Evolutionary conservation across 257 asterid species (phyloP).

Genomic region (Nicotiana knightiana): DNA sequence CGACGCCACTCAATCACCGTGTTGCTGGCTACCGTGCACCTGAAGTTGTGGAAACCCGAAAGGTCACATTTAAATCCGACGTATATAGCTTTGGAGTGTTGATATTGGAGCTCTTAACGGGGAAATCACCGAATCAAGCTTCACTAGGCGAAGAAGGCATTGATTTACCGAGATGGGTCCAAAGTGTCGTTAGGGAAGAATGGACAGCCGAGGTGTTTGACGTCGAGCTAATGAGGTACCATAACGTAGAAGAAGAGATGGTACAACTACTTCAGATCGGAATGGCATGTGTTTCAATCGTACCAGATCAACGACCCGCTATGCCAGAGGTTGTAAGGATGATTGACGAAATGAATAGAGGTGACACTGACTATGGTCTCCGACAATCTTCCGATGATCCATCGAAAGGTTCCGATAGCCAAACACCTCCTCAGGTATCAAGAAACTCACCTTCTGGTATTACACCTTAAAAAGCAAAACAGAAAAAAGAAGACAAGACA

Average conservation of each 20-base stretch:
- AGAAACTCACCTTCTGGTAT: slow-evolving; percentile 58
- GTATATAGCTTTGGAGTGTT: slow-evolving; percentile 88
- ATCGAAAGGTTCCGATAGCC: slow-evolving; percentile 64
- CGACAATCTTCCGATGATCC: slow-evolving; percentile 74
- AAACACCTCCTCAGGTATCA: slow-evolving; percentile 66
- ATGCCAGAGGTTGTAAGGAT: slow-evolving; percentile 70
- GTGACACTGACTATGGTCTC: slow-evolving; percentile 36
- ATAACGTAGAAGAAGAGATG: slow-evolving; percentile 96
- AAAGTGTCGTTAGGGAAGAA: slow-evolving; percentile 90
- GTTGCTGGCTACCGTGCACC: slow-evolving; percentile 95
- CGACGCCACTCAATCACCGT: slow-evolving; percentile 52
- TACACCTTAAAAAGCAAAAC: slow-evolving; percentile 36
- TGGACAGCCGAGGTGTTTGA: slow-evolving; percentile 99
- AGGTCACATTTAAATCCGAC: slow-evolving; percentile 69
- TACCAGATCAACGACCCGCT: slow-evolving; percentile 78
- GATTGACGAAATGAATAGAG: slow-evolving; percentile 79
- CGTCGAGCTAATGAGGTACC: slow-evolving; percentile 86
- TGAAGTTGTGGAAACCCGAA: slow-evolving; percentile 80
- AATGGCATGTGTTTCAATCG: slow-evolving; percentile 75
- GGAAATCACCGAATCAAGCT: slow-evolving; percentile 92
- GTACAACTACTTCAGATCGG: slow-evolving; percentile 95
- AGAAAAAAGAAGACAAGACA: too few relatives aligned
- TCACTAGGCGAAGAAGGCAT: slow-evolving; percentile 93
- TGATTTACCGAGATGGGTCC: slow-evolving; percentile 95
- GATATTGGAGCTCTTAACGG: slow-evolving; percentile 71